These are phyloP conservation scores for Lepraria neglecta DNA, from an alignment of 495 filamentous ascomycete species.

Conservation along the genomic window DNA sequence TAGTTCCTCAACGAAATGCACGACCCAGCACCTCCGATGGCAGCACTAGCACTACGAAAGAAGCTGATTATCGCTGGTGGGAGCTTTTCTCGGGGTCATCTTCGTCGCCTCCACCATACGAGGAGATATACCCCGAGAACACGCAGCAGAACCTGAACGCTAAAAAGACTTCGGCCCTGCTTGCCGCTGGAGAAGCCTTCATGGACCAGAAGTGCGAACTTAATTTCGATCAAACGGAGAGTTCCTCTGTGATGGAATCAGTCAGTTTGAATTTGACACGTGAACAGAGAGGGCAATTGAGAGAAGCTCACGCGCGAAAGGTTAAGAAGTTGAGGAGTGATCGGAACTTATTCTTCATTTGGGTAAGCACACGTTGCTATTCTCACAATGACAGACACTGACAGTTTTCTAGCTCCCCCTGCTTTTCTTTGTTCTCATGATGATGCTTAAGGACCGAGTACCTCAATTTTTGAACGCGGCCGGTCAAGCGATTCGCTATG, in stretches of 20 bases:
- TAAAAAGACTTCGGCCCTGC: conserved; percentile 56
- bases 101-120: conserved; percentile 65
- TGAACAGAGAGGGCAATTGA: conserved; percentile 67
- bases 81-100: conserved; percentile 52
- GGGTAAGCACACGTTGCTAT: conserved; percentile 51
- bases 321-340: conserved; percentile 70
- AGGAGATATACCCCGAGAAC: conserved; percentile 66
- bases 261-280: conserved; percentile 51
- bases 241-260: conserved; percentile 37
- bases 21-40: conserved; percentile 39
- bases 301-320: conserved; percentile 64
- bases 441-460: conserved; percentile 44
- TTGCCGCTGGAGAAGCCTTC: conserved; percentile 58
- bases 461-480: conserved; percentile 12
- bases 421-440: conserved; percentile 55
- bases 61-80: conserved; percentile 60
- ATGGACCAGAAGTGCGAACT: conserved; percentile 62
- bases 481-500: conserved; percentile 9
- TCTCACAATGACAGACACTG: no score
- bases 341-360: conserved; percentile 76
- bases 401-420: conserved; percentile 44
- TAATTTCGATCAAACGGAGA: conserved; percentile 45
- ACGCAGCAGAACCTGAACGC: conserved; percentile 39
- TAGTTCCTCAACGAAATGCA: conserved; percentile 55
- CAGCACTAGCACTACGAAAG: conserved; percentile 42